Base-by-base conservation (phyloP, 768 basidiomycete species). In the Holtermannia corniformis region DNA sequence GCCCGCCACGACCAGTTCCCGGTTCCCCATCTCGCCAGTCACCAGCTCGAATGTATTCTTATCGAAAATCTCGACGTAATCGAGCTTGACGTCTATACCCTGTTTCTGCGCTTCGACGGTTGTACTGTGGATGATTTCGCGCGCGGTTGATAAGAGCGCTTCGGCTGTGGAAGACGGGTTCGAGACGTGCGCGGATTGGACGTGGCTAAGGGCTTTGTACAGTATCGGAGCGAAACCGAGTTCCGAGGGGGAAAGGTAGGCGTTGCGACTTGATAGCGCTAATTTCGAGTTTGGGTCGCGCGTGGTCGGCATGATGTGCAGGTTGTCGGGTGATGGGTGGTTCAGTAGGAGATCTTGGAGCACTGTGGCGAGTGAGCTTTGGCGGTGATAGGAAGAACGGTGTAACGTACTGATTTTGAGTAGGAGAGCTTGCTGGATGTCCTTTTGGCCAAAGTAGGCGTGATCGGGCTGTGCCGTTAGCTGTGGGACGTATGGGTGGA, bases 371-470 rank as follows among this genome's bases (percentile, higher is more conserved):
- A 19, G 19, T n/a, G 37, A 27, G 19, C 13, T 5, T 28, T 43
- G n/a, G 7, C 13, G 25, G 14, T 21, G 21, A 41, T 43, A 47
- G 54, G 21, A 25, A 28, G 32, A 47, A 44, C 16, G 5, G 3
- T n/a, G n/a, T n/a, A 7, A 61, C 67, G 43, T 46, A 72, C 71
- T 58, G 51, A 70, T 63, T 46, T 85, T 83, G 26, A 97, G 77
- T 43, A 99, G 74, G 14, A 96, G 75, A 0, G 86, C 89, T 69
- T 99, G 95, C 67, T 99, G 95, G 50, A 99, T 95, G 68, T 97
- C 93, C 69, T 97, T 97, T 73, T 97, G 92, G 1, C 95, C 93
- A 57, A 99, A 95, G 72, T 97, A 96, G 20, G 86, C 83, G 58
- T 83, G 81, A 43, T 86, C 87, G 4, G 93, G 93, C 90, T 93